Percentiles rank a stretch among this genome's conserved stretches.
These are phyloP conservation scores for Leavenworthia alabamica DNA, from an alignment of 345 rosid species.

Conservation along the genomic window DNA sequence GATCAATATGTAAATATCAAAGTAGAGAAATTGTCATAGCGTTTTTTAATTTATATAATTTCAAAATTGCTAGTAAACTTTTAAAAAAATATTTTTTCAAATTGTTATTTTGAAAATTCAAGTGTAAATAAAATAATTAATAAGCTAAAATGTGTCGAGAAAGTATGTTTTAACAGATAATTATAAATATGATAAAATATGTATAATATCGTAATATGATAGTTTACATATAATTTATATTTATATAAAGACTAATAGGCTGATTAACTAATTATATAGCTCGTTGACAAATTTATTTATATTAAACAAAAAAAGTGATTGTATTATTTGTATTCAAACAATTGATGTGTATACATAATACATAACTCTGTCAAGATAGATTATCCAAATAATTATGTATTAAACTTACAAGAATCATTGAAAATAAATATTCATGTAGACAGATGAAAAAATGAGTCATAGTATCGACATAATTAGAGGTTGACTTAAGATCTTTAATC, in stretches of 20 bases:
- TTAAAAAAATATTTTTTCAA: no score
- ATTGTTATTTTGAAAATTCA: no score
- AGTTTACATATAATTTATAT: not conserved
- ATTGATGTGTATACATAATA: constrained; percentile 2
- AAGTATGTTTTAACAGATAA: no score
- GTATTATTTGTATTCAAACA: not conserved
- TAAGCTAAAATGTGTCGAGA: not conserved
- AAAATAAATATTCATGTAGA: no score
- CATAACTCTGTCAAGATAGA: not conserved
- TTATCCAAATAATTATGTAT: fast-evolving
- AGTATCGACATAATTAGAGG: constrained; percentile 25
- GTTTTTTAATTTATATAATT: no score
- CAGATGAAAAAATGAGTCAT: constrained; percentile 6
- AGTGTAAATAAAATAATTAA: no score
- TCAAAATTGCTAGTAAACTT: no score
- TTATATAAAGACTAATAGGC: not conserved
- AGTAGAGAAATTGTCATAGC: no score
- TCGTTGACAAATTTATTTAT: not conserved
- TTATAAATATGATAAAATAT: not conserved
- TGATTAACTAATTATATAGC: not conserved
- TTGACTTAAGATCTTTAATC: constrained; percentile 20
- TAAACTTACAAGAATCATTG: no score
- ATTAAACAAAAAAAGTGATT: not conserved
- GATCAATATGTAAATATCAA: no score
- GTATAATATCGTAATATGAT: not conserved